A percentile compares a stretch with the other conserved stretches of the same genome.
Conservation (phyloP, 179 eudicot species). For the Beta macrorhiza region DNA sequence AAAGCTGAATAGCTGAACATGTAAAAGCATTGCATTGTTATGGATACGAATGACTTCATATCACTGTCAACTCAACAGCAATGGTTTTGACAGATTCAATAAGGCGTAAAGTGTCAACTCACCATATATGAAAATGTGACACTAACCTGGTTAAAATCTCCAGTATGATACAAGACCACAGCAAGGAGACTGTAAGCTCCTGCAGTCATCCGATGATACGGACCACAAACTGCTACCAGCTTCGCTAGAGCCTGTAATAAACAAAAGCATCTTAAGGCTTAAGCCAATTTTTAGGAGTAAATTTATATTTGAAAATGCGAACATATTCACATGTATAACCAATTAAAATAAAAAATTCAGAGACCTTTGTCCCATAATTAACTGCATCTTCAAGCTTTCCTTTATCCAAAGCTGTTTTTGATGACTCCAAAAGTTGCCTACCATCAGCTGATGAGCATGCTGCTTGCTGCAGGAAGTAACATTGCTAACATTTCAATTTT, state of each 20-base stretch:
- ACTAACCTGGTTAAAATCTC: slow-evolving; percentile 97
- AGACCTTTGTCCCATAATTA: slow-evolving; percentile 95
- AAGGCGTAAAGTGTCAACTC: neutral
- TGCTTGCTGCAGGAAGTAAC: slow-evolving; percentile 75
- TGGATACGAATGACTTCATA: neutral
- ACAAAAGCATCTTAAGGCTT: slow-evolving; percentile 13
- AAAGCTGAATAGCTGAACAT: neutral
- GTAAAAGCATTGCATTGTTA: neutral
- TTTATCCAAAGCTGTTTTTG: slow-evolving; percentile 97
- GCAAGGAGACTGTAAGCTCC: slow-evolving; percentile 99
- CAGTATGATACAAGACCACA: slow-evolving; percentile 96
- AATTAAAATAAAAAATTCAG: slow-evolving; percentile 6
- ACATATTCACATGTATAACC: neutral
- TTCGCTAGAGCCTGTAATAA: slow-evolving; percentile 88
- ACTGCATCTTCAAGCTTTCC: slow-evolving; percentile 99
- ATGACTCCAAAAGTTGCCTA: slow-evolving; percentile 92
- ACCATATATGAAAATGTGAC: slow-evolving; percentile 10
- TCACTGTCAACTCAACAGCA: slow-evolving; percentile 17
- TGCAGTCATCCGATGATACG: slow-evolving; percentile 99
- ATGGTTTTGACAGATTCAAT: neutral
- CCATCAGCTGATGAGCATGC: slow-evolving; percentile 99
- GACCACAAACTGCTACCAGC: slow-evolving; percentile 98
- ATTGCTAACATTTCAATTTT: neutral
- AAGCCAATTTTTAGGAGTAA: neutral
- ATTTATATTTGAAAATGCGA: neutral